phyloP scores from a whole-genome alignment of 2,329 filamentous ascomycete species.

The Gyromitra esculenta region DNA sequence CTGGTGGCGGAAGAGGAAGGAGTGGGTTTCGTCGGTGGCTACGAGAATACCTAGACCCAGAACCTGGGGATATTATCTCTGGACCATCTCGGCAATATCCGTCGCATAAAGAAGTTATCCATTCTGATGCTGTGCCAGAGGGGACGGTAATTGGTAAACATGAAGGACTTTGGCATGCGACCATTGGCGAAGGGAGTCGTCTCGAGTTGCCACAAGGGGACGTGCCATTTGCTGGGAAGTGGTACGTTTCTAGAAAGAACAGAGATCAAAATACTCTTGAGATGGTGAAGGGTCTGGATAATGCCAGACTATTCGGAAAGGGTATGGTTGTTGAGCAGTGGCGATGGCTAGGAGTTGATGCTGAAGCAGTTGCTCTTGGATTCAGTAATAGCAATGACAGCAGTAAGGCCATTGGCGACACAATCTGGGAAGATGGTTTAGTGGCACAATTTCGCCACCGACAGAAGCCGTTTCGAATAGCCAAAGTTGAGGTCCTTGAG shows the following conservation, averaged over 20 bases:
- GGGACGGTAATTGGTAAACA: constrained; percentile 50
- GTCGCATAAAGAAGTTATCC: neutral
- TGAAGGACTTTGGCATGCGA: constrained; percentile 55
- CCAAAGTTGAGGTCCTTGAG: constrained; percentile 36
- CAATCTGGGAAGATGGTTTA: constrained; percentile 46
- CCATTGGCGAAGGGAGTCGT: constrained; percentile 53
- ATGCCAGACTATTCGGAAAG: constrained; percentile 50
- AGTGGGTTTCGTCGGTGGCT: constrained; percentile 53
- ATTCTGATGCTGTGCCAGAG: constrained; percentile 11
- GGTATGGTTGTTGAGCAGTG: constrained; percentile 53
- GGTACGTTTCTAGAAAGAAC: constrained; percentile 54
- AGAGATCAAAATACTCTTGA: constrained; percentile 51
- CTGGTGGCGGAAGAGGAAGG: constrained; percentile 44
- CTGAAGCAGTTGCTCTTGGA: constrained; percentile 38
- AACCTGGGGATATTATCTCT: constrained; percentile 50
- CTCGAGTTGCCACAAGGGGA: constrained; percentile 53
- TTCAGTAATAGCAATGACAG: neutral
- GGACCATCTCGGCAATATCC: constrained; percentile 45
- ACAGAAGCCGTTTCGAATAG: constrained; percentile 48
- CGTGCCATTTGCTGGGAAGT: constrained; percentile 47
- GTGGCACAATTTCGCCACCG: constrained; percentile 53
- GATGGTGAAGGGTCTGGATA: constrained; percentile 53
- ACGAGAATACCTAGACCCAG: constrained; percentile 52
- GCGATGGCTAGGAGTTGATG: constrained; percentile 53
- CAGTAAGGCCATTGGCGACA: neutral